phyloP scores from a whole-genome alignment of 176 grass and related monocot genomes.

The Carex scoparia region DNA sequence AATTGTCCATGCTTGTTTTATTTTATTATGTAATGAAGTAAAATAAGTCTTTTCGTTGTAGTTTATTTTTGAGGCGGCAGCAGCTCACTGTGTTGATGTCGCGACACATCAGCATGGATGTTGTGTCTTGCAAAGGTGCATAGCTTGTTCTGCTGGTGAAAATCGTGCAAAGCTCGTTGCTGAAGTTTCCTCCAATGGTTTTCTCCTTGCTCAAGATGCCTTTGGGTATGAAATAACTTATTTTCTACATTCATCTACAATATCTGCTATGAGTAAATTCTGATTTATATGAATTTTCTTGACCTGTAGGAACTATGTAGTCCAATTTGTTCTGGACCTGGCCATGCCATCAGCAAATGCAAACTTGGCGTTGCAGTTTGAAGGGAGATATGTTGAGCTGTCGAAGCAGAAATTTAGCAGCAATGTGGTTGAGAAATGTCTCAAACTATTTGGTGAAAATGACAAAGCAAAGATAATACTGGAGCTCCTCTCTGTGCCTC shows the following conservation, averaged over 20 bases:
- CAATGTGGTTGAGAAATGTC: constrained; percentile 94
- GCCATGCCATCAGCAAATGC: constrained; percentile 54
- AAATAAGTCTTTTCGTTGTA: constrained; percentile 15
- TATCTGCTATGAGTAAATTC: background rate
- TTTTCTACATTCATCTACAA: background rate
- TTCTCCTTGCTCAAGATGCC: constrained; percentile 61
- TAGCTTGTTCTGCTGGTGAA: constrained; percentile 43
- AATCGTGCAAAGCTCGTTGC: constrained; percentile 53
- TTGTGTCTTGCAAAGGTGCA: constrained; percentile 84
- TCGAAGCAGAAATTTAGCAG: constrained; percentile 93
- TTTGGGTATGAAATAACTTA: constrained; percentile 50
- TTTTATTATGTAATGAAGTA: background rate
- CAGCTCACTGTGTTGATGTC: constrained; percentile 52
- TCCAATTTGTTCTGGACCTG: constrained; percentile 63
- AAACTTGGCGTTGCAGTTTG: constrained; percentile 57
- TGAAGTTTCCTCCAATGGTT: constrained; percentile 59
- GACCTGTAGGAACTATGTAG: constrained; percentile 76
- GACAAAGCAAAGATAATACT: constrained; percentile 51
- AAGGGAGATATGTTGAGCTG: constrained; percentile 66
- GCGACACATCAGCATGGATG: constrained; percentile 80
- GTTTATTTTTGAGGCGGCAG: constrained; percentile 84
- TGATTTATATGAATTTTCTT: constrained; percentile 2
- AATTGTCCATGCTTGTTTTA: background rate
- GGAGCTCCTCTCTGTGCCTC: constrained; percentile 49
- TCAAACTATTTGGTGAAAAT: constrained; percentile 52